Evolutionary conservation across 495 filamentous ascomycete species (phyloP).

Genomic region (Hyaloscypha variabilis): DNA sequence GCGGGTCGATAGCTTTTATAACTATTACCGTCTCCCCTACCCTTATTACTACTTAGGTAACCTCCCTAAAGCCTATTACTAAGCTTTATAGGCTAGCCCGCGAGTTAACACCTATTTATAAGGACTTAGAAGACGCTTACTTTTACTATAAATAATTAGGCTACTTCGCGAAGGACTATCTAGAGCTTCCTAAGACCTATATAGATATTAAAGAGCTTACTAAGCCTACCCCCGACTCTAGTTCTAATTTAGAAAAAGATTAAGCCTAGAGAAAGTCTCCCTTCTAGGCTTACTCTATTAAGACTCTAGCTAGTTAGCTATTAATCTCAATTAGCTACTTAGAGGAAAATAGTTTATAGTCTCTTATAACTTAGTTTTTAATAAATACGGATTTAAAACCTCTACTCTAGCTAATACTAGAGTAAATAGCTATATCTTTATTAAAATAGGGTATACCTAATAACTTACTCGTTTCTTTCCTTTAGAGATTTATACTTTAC

Average conservation of each 20-base stretch:
- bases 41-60: too few species aligned
- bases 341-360: background rate
- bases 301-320: background rate
- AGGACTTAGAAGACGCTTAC: too few species aligned
- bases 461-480: background rate
- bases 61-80: too few species aligned
- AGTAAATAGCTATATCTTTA: background rate
- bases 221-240: background rate
- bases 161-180: background rate
- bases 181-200: background rate
- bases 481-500: background rate
- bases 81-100: too few species aligned
- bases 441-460: background rate
- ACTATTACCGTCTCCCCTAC: too few species aligned
- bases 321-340: background rate
- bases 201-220: background rate
- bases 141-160: background rate
- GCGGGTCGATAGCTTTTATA: too few species aligned
- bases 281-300: background rate
- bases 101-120: too few species aligned
- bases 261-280: background rate
- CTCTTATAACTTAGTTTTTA: background rate
- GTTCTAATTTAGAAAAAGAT: background rate
- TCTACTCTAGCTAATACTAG: background rate
- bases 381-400: background rate